Evolutionary conservation across 352 stramenopile genomes (phyloP).

Genomic region (Saprolegnia diclina): DNA sequence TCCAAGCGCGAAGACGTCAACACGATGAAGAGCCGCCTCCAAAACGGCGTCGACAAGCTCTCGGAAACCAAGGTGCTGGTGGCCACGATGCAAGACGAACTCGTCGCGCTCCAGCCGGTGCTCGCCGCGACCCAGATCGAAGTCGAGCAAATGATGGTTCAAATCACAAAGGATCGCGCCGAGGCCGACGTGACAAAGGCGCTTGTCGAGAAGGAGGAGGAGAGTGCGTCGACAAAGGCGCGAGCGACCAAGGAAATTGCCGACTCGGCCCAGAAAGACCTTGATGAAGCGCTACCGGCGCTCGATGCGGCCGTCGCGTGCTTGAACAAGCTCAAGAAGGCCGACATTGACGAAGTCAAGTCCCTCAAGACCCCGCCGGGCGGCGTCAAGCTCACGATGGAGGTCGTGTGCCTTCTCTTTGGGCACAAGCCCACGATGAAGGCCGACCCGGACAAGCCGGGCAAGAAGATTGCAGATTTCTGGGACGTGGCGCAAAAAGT

Average conservation of each 20-base stretch:
- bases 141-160: slow-evolving; percentile 87
- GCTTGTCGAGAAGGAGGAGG: slow-evolving; percentile 84
- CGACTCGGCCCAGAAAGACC: slow-evolving; percentile 78
- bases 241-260: slow-evolving; percentile 87
- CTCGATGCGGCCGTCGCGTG: slow-evolving; percentile 84
- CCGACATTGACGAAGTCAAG: slow-evolving; percentile 91
- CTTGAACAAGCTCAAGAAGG: slow-evolving; percentile 87
- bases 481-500: slow-evolving; percentile 87
- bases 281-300: slow-evolving; percentile 82
- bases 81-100: slow-evolving; percentile 77
- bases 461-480: slow-evolving; percentile 90
- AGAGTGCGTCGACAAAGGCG: slow-evolving; percentile 77
- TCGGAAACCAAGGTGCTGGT: slow-evolving; percentile 76
- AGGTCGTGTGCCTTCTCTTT: slow-evolving; percentile 89
- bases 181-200: slow-evolving; percentile 85
- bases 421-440: slow-evolving; percentile 86
- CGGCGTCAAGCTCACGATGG: slow-evolving; percentile 90
- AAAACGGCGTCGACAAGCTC: slow-evolving; percentile 85
- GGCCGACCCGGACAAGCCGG: slow-evolving; percentile 74
- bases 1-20: slow-evolving; percentile 88
- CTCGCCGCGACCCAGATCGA: slow-evolving; percentile 71
- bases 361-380: slow-evolving; percentile 85
- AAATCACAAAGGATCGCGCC: slow-evolving; percentile 85
- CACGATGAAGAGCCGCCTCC: slow-evolving; percentile 73
- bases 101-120: slow-evolving; percentile 77